Evolutionary conservation across 768 basidiomycete genomes (phyloP), one percentile per base, ranked within the genome.

Genomic region (Multifurca ochricompacta): DNA sequence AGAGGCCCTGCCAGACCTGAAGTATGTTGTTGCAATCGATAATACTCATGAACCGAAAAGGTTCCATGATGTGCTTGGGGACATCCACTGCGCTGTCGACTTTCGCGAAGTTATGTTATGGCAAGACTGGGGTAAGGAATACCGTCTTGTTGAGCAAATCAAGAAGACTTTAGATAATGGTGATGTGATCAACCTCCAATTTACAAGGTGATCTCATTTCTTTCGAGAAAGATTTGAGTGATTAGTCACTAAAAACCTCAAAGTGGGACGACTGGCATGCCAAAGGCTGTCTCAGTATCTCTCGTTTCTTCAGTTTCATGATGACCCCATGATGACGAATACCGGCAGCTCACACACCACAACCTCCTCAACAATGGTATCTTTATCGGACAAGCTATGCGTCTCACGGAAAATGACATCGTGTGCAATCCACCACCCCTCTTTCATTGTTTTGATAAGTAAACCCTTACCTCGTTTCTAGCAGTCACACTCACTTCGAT

Each of bases 391-490:
- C 76, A 77, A 16, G 80, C 79, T 62, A 91, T 92, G 90, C 68
- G 69, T 48, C 70, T 92, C 39, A 77, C 81, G 0, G 70, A 78
- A 23, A 65, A 75, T 8, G 89, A 92, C 58, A 67, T 87, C 21
- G 68, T 91, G 4, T 90, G 89, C 74, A 91, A 91, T 58, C 82
- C 82, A 1, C 89, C 89, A 2, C 89, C 89, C 0, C 68, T 91
- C 1, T 92, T 91, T 66, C 89, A 92, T 66, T 91, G 89, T 65
- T 91, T 91, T 78, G 89, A 89, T 87, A 70, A 84, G 87, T 87
- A 31, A 30, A 37, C 2, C 37, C 40, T 42, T 56, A 6, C 19
- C 6, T 16, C 7, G 37, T 44, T 18, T 11, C 37, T n/a, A 30
- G 5, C 6, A 6, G 25, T 51, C 40, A 6, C 32, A 10, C 40